Conservation (phyloP, 768 basidiomycete species). For the Boletus fagicola region DNA sequence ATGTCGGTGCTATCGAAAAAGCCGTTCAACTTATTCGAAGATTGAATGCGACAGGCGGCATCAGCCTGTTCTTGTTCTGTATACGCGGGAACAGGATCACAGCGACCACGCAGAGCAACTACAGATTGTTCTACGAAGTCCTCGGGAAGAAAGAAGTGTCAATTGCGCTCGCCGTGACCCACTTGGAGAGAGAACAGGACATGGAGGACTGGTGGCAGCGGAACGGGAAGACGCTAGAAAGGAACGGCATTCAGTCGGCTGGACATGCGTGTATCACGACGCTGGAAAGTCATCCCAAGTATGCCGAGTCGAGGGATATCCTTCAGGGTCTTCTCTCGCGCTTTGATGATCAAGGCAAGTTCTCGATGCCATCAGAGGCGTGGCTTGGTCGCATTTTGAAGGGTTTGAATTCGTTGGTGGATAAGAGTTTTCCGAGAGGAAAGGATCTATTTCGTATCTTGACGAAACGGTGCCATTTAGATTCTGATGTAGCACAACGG, state of each 20-base stretch:
- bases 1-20: constrained; percentile 30
- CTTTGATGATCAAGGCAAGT: constrained; percentile 29
- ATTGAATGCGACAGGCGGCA: constrained; percentile 32
- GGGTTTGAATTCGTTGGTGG: constrained; percentile 21
- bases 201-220: constrained; percentile 37
- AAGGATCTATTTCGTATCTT: constrained; percentile 27
- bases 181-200: constrained; percentile 34
- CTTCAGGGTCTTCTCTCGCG: constrained; percentile 20
- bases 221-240: constrained; percentile 22
- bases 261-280: constrained; percentile 36
- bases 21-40: constrained; percentile 34
- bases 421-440: constrained; percentile 19
- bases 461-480: constrained; percentile 28
- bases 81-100: constrained; percentile 40
- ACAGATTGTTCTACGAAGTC: constrained; percentile 24
- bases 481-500: constrained; percentile 22
- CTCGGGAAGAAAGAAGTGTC: constrained; percentile 37
- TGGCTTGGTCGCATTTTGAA: constrained; percentile 28
- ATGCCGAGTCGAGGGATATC: constrained; percentile 29
- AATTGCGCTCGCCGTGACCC: constrained; percentile 38
- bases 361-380: constrained; percentile 29
- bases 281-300: constrained; percentile 25
- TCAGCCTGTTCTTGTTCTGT: constrained; percentile 41
- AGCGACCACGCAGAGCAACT: constrained; percentile 26
- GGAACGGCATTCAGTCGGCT: constrained; percentile 19